Percentiles rank a stretch among this genome's conserved stretches.
These are phyloP conservation scores for Pilasporangium apinafurcum DNA, from an alignment of 352 stramenopile genomes.

Conservation along the genomic window DNA sequence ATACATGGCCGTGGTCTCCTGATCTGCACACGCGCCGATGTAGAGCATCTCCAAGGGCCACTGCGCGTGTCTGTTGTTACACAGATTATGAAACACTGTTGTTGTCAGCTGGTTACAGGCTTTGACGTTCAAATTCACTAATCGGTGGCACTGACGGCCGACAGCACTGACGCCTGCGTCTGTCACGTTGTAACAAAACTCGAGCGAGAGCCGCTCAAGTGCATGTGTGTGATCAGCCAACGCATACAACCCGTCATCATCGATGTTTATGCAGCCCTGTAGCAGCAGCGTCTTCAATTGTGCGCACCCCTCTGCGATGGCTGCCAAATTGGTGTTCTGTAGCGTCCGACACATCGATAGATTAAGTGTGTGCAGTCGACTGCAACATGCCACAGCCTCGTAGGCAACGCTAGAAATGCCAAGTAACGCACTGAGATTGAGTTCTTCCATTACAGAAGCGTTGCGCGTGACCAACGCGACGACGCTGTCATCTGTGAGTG, in stretches of 20 bases:
- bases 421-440: conserved; percentile 62
- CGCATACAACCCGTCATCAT: conserved; percentile 40
- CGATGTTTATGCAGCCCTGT: conserved; percentile 60
- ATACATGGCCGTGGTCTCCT: conserved; percentile 55
- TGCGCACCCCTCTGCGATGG: conserved; percentile 32
- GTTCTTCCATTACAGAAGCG: conserved; percentile 27
- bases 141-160: conserved; percentile 28
- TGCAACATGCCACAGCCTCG: conserved; percentile 43
- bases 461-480: conserved; percentile 42
- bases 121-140: conserved; percentile 82
- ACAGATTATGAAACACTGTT: conserved; percentile 44
- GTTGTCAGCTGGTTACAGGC: conserved; percentile 79
- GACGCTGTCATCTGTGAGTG: conserved; percentile 41
- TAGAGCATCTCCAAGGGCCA: conserved; percentile 39
- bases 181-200: conserved; percentile 87
- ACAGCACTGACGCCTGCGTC: conserved; percentile 55
- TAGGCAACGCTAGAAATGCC: conserved; percentile 52
- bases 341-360: conserved; percentile 73
- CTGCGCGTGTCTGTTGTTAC: conserved; percentile 11
- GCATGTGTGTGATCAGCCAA: conserved; percentile 24
- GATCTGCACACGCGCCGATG: conserved; percentile 62
- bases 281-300: conserved; percentile 42
- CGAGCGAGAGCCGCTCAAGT: conserved; percentile 67
- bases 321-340: conserved; percentile 38
- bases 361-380: conserved; percentile 48